A percentile compares a stretch with the other conserved stretches of the same genome.
phyloP scores from a whole-genome alignment of 2,329 filamentous ascomycete genomes.

The Microcyclosporella mali region DNA sequence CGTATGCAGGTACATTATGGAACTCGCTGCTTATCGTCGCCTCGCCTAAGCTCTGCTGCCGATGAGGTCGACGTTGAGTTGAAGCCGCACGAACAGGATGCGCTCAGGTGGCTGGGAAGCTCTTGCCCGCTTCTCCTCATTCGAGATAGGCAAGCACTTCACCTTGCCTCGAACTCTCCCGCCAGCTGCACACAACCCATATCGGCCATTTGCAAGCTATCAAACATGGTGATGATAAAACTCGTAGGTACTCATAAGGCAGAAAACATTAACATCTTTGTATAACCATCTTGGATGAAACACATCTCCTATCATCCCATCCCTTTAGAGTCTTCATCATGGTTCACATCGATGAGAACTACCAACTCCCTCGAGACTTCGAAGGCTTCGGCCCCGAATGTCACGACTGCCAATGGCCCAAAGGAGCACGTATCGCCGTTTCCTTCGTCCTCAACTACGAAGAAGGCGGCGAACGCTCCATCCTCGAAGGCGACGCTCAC shows the following conservation, averaged over 20 bases:
- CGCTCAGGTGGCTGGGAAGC: no score
- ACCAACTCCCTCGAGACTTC: constrained; percentile 36
- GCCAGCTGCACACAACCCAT: no score
- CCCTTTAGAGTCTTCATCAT: no score
- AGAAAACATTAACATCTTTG: no score
- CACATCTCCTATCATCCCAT: neutral
- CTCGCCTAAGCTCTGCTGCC: constrained; percentile 2
- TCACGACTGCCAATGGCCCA: constrained; percentile 35
- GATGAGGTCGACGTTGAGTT: constrained; percentile 1
- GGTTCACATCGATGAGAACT: constrained; percentile 30
- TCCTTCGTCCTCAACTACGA: constrained; percentile 43
- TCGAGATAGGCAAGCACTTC: constrained; percentile 3
- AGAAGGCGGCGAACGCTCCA: constrained; percentile 37
- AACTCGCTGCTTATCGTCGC: constrained; percentile 1
- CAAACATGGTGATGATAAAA: no score
- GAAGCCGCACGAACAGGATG: neutral
- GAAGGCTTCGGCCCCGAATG: constrained; percentile 25
- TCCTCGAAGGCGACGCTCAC: constrained; percentile 36
- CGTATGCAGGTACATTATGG: constrained; percentile 1
- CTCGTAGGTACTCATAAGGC: neutral
- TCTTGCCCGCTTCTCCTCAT: no score
- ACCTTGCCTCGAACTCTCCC: no score
- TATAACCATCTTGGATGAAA: no score
- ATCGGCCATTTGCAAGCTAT: no score
- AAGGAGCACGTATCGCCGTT: constrained; percentile 39